Base-by-base conservation (phyloP, 2,329 filamentous ascomycete genomes). In the Nannizziopsis arthrosporioides region DNA sequence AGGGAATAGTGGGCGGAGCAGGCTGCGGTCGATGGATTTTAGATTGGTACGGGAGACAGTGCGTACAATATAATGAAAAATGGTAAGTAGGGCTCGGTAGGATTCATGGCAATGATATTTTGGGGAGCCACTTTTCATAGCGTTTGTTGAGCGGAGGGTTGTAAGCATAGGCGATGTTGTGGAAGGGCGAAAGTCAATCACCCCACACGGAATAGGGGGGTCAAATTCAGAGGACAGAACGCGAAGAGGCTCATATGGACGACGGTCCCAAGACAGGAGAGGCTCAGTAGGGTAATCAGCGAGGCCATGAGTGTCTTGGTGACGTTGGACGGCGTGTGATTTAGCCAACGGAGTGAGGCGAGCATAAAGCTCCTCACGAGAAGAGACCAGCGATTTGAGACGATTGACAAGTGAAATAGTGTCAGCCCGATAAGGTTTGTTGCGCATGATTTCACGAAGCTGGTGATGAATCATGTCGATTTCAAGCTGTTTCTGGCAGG, bases 211-310 rank as follows among this genome's bases (percentile, higher is more conserved):
- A 14, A 55, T 54, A 3, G 73, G 69, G 1, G 85, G 86, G 61
- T 73, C 85, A 57, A 86, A 82, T 54, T 94, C 88, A 0, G 73
- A 58, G 0, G 64, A 44, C 3, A 69, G 51, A 2, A 77, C 74
- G 18, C 69, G 63, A 12, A 94, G 69, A 0, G 86, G 84, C 57
- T 94, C 85, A 57, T 78, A 80, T 1, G 70, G 66, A 12, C 88
- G 79, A 1, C 75, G 73, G 62, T 94, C 86, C 78, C 81, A 89
- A 19, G 71, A 57, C 2, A 90, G 63, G 1, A 73, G 56, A 0
- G 78, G 75, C 7, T 27, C 22, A 7, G 22, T 27, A 1, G 62
- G 73, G 8, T 31, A 15, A 41, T 35, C 10, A 36, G 19, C 14
- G 36, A 47, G 37, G 31, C 12, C 38, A 12, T 42, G 45, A n/a